A percentile compares a stretch with the other conserved stretches of the same genome.
Evolutionary conservation across 345 rosid species (phyloP).

Genomic region (Pseudoturritis turrita): DNA sequence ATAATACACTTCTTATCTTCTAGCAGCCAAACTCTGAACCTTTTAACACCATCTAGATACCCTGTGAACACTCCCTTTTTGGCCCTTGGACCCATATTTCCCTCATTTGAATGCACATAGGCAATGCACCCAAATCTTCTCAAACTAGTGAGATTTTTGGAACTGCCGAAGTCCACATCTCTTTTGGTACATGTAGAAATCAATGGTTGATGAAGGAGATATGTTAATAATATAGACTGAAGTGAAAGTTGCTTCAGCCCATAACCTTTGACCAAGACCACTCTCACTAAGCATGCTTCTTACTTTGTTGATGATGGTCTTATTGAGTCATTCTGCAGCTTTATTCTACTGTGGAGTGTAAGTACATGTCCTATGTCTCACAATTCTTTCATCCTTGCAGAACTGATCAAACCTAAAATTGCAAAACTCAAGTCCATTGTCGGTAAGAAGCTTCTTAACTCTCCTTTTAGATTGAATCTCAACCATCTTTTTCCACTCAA

Average conservation of each 20-base stretch:
- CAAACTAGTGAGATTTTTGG: not conserved
- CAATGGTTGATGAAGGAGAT: not conserved
- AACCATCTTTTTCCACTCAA: too few relatives aligned
- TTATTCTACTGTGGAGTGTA: not conserved
- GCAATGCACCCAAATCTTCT: not conserved
- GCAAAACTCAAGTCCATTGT: too few relatives aligned
- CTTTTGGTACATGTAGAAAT: not conserved
- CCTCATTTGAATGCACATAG: not conserved
- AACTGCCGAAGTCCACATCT: not conserved
- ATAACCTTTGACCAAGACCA: not conserved
- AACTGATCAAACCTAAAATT: too few relatives aligned
- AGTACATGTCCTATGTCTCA: too few relatives aligned
- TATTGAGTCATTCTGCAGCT: not conserved
- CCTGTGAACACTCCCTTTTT: not conserved
- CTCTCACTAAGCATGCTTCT: not conserved
- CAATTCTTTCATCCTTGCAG: too few relatives aligned
- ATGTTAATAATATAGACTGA: not conserved
- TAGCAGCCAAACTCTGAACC: not conserved
- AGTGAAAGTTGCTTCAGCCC: not conserved
- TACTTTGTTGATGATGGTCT: not conserved
- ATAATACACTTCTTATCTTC: not conserved
- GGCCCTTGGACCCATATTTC: not conserved
- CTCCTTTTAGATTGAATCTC: too few relatives aligned
- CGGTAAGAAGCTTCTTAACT: too few relatives aligned
- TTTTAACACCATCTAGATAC: not conserved